Conservation (phyloP, 2,329 filamentous ascomycete genomes). For the Chaetomium sp. region DNA sequence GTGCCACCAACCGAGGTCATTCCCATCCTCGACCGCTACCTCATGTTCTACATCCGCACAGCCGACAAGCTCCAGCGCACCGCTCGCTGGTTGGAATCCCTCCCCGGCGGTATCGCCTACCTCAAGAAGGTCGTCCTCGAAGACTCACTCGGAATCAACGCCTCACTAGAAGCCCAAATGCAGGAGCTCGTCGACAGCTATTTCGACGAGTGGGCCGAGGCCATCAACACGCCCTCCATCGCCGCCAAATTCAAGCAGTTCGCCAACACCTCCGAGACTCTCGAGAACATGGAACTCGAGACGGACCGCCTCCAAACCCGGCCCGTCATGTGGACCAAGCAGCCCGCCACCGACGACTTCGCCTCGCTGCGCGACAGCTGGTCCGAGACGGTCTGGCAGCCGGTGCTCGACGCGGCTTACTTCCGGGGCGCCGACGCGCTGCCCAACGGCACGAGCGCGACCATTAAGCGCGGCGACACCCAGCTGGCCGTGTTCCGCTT, state of each 20-base stretch:
- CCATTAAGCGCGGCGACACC: constrained; percentile 83
- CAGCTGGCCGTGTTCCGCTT: constrained; percentile 87
- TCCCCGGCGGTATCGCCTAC: constrained; percentile 83
- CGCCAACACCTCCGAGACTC: constrained; percentile 73
- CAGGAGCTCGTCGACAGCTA: constrained; percentile 77
- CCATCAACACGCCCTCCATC: constrained; percentile 68
- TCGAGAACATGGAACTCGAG: constrained; percentile 70
- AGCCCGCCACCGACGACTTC: constrained; percentile 69
- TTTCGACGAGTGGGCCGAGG: constrained; percentile 92
- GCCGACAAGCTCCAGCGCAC: constrained; percentile 89
- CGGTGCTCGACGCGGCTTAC: constrained; percentile 69
- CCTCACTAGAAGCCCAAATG: constrained; percentile 86
- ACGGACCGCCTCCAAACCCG: constrained; percentile 71
- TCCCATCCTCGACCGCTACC: constrained; percentile 81
- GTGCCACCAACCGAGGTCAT: constrained; percentile 81
- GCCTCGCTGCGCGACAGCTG: constrained; percentile 64
- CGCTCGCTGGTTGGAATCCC: constrained; percentile 80
- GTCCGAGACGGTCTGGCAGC: constrained; percentile 72
- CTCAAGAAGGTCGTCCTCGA: constrained; percentile 80
- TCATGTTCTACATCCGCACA: constrained; percentile 92
- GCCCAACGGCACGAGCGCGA: constrained; percentile 73
- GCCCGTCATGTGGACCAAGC: constrained; percentile 76
- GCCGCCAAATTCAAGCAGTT: constrained; percentile 78
- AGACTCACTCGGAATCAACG: constrained; percentile 83
- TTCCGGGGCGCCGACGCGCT: constrained; percentile 66